phyloP scores from a whole-genome alignment of 2,329 filamentous ascomycete genomes.

The Talaromyces sp. region DNA sequence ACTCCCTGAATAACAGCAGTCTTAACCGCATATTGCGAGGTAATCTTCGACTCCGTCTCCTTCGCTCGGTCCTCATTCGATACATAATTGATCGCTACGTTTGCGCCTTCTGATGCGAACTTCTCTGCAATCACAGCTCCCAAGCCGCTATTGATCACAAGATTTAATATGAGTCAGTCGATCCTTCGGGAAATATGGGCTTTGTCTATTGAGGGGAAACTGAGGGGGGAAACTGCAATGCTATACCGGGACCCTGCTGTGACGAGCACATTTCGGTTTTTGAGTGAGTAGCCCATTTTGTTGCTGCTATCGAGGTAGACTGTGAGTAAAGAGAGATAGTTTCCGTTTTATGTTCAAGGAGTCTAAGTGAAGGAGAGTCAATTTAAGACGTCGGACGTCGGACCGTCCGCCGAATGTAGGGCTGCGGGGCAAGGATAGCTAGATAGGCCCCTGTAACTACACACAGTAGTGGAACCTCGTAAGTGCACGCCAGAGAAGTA shows the following conservation, averaged over 20 bases:
- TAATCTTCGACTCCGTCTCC: slow-evolving; percentile 53
- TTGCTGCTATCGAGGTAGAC: background rate
- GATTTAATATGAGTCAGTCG: slow-evolving; percentile 13
- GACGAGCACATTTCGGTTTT: slow-evolving; percentile 58
- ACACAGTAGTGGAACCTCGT: too few relatives aligned
- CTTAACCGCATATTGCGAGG: slow-evolving; percentile 48
- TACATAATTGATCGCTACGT: slow-evolving; percentile 69
- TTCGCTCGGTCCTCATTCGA: slow-evolving; percentile 57
- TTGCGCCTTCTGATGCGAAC: slow-evolving; percentile 63
- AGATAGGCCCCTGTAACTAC: too few relatives aligned
- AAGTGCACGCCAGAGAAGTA: background rate
- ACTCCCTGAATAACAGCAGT: slow-evolving; percentile 57
- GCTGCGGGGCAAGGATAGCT: background rate
- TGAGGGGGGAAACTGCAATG: background rate
- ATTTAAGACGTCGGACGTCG: background rate
- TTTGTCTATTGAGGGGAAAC: background rate
- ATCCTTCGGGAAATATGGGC: background rate
- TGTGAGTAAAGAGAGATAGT: background rate
- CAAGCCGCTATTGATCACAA: slow-evolving; percentile 52
- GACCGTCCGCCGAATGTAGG: background rate
- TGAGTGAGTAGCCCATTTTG: slow-evolving; percentile 59
- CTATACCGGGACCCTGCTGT: slow-evolving; percentile 58
- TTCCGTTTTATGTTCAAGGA: too few relatives aligned
- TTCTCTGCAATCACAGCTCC: slow-evolving; percentile 63
- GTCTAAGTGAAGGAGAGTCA: too few relatives aligned